Evolutionary conservation across 2,329 filamentous ascomycete species (phyloP).

Genomic region (Seiridium cupressi): DNA sequence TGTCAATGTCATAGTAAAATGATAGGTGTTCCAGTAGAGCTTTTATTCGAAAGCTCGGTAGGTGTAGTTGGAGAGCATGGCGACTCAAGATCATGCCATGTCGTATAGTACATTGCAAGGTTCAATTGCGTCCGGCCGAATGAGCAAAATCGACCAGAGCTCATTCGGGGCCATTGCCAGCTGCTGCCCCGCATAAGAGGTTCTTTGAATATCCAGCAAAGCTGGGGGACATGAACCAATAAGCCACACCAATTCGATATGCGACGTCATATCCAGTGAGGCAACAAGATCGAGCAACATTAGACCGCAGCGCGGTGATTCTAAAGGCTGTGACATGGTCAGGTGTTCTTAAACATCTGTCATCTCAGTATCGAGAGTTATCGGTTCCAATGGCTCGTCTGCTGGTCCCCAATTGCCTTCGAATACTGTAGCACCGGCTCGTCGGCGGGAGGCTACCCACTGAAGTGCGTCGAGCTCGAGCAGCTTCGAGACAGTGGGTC

Average conservation of each 20-base stretch:
- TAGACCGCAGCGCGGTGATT: conserved; percentile 7
- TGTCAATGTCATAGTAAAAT: neutral
- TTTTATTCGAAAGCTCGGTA: no score
- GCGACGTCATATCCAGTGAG: conserved; percentile 24
- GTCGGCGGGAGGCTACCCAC: conserved; percentile 76
- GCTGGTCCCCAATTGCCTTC: conserved; percentile 94
- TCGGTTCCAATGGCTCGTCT: conserved; percentile 41
- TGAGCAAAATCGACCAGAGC: neutral
- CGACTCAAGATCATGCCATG: neutral
- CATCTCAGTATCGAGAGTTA: conserved; percentile 54
- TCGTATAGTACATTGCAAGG: neutral
- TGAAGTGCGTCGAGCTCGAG: conserved; percentile 70
- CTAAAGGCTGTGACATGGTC: conserved; percentile 3
- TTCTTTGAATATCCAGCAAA: conserved; percentile 25
- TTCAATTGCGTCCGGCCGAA: neutral
- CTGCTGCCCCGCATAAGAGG: neutral
- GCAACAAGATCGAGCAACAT: conserved; percentile 27
- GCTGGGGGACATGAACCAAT: conserved; percentile 26
- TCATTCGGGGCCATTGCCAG: neutral
- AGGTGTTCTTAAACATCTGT: conserved; percentile 46
- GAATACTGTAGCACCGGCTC: conserved; percentile 88
- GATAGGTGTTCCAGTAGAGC: neutral
- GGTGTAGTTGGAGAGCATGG: neutral
- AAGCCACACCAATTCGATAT: conserved; percentile 19
- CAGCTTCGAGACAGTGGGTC: conserved; percentile 74